Conservation (phyloP, 169 alveolate genomes). For the Amoebophrya sp. region DNA sequence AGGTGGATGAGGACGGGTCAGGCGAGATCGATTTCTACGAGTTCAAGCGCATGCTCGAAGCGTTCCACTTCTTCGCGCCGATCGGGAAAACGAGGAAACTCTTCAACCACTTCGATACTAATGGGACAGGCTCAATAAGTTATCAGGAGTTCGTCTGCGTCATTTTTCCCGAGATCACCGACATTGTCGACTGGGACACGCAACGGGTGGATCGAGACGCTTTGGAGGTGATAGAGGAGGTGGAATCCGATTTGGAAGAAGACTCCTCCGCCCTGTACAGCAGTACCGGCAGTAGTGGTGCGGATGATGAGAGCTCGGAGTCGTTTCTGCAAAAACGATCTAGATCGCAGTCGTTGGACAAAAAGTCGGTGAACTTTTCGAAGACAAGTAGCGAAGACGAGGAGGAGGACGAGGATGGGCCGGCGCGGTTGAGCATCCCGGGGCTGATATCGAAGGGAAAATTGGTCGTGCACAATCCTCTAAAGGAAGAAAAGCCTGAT, state of each 20-base stretch:
- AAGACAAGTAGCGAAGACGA: no score
- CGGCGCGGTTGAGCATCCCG: no score
- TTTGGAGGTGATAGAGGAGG: background rate
- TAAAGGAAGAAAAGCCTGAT: no score
- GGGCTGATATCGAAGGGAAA: no score
- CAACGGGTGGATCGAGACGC: background rate
- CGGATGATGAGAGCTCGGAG: no score
- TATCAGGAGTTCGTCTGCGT: constrained; percentile 13
- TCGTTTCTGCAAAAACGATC: no score
- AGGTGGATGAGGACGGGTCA: background rate
- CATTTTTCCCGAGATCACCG: background rate
- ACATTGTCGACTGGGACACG: background rate
- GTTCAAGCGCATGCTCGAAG: constrained; percentile 22
- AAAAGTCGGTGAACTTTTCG: no score
- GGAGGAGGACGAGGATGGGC: no score
- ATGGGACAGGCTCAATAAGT: background rate
- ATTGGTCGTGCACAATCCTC: no score
- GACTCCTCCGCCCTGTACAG: no score
- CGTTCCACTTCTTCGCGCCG: constrained; percentile 5
- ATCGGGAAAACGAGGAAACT: background rate
- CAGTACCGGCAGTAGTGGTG: no score
- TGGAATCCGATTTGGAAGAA: background rate
- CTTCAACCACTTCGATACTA: constrained; percentile 1
- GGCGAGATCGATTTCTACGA: constrained; percentile 24
- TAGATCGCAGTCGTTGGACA: no score